phyloP scores from a whole-genome alignment of 176 grass and related monocot species.

The Oryza glaberrima region DNA sequence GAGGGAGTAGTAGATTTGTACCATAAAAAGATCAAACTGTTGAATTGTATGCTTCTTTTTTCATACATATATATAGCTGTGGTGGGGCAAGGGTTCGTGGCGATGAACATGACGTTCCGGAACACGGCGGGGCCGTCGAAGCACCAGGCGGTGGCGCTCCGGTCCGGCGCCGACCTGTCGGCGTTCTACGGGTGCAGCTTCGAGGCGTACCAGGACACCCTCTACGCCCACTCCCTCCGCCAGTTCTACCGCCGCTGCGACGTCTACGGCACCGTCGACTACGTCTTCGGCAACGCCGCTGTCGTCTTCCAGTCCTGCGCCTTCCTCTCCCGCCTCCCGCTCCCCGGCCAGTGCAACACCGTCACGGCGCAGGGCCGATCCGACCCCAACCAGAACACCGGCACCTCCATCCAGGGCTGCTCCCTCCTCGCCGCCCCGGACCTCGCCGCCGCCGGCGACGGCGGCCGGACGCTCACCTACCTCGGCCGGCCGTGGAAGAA shows the following conservation, averaged over 20 bases:
- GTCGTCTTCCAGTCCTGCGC: constrained; percentile 74
- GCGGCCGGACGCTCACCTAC: constrained; percentile 38
- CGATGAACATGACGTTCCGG: constrained; percentile 72
- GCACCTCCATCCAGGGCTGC: constrained; percentile 70
- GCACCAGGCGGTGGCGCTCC: constrained; percentile 74
- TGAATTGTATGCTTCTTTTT: too few relatives aligned
- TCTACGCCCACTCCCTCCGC: constrained; percentile 79
- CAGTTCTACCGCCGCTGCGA: constrained; percentile 82
- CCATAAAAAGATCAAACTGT: too few relatives aligned
- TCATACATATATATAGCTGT: constrained; percentile 33
- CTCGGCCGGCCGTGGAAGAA: constrained; percentile 65
- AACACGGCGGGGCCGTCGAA: constrained; percentile 70
- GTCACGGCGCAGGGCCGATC: constrained; percentile 72
- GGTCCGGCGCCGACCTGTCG: constrained; percentile 61
- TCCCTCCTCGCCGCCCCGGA: constrained; percentile 46
- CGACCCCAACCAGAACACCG: constrained; percentile 86
- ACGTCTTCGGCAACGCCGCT: constrained; percentile 83
- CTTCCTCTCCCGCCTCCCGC: constrained; percentile 68
- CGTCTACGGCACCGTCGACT: constrained; percentile 76
- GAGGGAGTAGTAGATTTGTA: too few relatives aligned
- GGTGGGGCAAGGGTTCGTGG: constrained; percentile 70
- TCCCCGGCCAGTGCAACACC: constrained; percentile 75
- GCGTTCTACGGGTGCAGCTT: constrained; percentile 73
- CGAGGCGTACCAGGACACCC: constrained; percentile 80
- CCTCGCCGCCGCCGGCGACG: constrained; percentile 43